Conservation (phyloP, 2,329 filamentous ascomycete genomes). For the Chaetomiaceae sp. region DNA sequence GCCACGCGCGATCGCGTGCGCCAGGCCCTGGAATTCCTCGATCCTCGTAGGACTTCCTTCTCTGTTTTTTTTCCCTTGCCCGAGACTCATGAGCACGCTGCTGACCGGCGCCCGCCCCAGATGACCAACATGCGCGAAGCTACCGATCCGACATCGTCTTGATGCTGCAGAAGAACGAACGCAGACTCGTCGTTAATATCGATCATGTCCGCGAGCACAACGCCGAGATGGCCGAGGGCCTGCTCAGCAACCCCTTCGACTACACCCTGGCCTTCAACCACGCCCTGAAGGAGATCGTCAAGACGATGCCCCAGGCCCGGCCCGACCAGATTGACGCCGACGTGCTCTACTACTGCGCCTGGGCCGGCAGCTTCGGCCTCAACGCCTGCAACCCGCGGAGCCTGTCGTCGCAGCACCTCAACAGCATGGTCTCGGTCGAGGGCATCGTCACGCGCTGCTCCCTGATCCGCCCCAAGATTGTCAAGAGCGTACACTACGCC, state of each 20-base stretch:
- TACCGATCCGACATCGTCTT: constrained; percentile 86
- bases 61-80: constrained; percentile 20
- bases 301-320: constrained; percentile 70
- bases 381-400: constrained; percentile 93
- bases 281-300: constrained; percentile 83
- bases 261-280: constrained; percentile 83
- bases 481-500: constrained; percentile 96
- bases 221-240: constrained; percentile 68
- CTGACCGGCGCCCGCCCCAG: constrained; percentile 30
- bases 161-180: constrained; percentile 65
- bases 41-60: constrained; percentile 64
- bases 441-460: constrained; percentile 97
- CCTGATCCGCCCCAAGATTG: constrained; percentile 91
- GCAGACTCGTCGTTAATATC: constrained; percentile 67
- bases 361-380: constrained; percentile 90
- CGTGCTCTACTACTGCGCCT: constrained; percentile 92
- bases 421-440: constrained; percentile 95
- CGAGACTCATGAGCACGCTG: background rate
- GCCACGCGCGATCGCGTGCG: constrained; percentile 78
- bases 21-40: constrained; percentile 86
- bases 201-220: constrained; percentile 91
- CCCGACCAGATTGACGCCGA: constrained; percentile 73
- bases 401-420: constrained; percentile 81
- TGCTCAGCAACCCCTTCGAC: constrained; percentile 84
- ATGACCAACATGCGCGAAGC: constrained; percentile 57